These are phyloP conservation scores for Penicillium janthinellum DNA, from an alignment of 2,329 filamentous ascomycete genomes.

Conservation along the genomic window DNA sequence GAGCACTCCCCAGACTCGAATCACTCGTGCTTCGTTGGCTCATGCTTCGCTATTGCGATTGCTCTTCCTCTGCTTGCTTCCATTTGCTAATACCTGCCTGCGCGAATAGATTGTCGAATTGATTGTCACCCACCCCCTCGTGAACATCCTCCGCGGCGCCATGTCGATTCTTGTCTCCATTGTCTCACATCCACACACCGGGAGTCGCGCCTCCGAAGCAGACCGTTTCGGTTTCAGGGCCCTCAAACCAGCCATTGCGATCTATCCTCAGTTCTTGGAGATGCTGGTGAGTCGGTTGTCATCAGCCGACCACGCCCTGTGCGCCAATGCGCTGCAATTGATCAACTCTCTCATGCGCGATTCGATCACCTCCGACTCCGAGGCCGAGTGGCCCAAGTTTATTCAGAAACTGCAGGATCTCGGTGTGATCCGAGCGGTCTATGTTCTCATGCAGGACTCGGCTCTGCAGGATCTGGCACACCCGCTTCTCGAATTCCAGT, in stretches of 20 bases:
- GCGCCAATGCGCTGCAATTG: slow-evolving; percentile 90
- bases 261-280: slow-evolving; percentile 92
- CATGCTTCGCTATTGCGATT: background rate
- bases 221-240: slow-evolving; percentile 84
- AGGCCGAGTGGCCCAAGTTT: slow-evolving; percentile 91
- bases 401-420: slow-evolving; percentile 92
- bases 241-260: slow-evolving; percentile 85
- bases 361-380: slow-evolving; percentile 74
- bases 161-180: slow-evolving; percentile 96
- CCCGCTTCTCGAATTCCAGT: slow-evolving; percentile 90
- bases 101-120: slow-evolving; percentile 73
- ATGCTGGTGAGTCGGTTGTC: slow-evolving; percentile 89
- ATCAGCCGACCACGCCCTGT: slow-evolving; percentile 91
- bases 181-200: slow-evolving; percentile 77
- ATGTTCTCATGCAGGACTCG: slow-evolving; percentile 90
- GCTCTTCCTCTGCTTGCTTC: background rate
- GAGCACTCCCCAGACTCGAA: slow-evolving; percentile 17
- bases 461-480: slow-evolving; percentile 87
- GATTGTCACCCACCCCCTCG: slow-evolving; percentile 90
- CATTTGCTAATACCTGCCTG: slow-evolving; percentile 7
- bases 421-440: slow-evolving; percentile 89
- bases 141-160: slow-evolving; percentile 94
- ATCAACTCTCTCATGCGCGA: slow-evolving; percentile 96
- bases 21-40: background rate
- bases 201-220: slow-evolving; percentile 53